phyloP scores from a whole-genome alignment of 768 basidiomycete species.

The Suillus clintonianus region DNA sequence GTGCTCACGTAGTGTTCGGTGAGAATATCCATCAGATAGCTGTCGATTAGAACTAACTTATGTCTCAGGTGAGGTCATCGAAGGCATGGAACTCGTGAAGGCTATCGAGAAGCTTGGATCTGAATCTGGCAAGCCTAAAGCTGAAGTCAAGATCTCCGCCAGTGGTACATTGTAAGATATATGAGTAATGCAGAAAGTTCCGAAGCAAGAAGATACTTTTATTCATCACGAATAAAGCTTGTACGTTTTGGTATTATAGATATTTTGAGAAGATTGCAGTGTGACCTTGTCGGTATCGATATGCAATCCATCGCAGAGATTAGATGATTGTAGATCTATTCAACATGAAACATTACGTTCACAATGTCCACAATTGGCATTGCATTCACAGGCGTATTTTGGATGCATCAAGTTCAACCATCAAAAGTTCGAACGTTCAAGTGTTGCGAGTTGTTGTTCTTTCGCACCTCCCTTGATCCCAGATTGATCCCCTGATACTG shows the following conservation, averaged over 20 bases:
- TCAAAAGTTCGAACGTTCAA: neutral
- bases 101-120: slow-evolving; percentile 43
- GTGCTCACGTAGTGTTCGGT: slow-evolving; percentile 88
- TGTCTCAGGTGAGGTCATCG: slow-evolving; percentile 59
- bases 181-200: neutral
- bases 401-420: neutral
- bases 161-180: slow-evolving; percentile 45
- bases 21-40: slow-evolving; percentile 7
- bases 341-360: neutral
- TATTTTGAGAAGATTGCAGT: neutral
- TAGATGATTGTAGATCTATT: neutral
- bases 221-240: slow-evolving; percentile 3
- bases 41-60: neutral
- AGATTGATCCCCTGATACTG: no score
- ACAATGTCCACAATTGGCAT: neutral
- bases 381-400: neutral
- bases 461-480: neutral
- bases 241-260: slow-evolving; percentile 9
- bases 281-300: neutral
- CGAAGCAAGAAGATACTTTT: slow-evolving; percentile 3
- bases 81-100: slow-evolving; percentile 59
- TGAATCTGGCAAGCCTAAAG: slow-evolving; percentile 40
- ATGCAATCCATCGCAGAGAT: neutral
- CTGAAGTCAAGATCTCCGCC: slow-evolving; percentile 50
- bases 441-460: neutral